Evolutionary conservation across 371 early-diverging fungal genomes (phyloP), one percentile per base, ranked within the genome.

Genomic region (Dipsacomyces acuminosporus): DNA sequence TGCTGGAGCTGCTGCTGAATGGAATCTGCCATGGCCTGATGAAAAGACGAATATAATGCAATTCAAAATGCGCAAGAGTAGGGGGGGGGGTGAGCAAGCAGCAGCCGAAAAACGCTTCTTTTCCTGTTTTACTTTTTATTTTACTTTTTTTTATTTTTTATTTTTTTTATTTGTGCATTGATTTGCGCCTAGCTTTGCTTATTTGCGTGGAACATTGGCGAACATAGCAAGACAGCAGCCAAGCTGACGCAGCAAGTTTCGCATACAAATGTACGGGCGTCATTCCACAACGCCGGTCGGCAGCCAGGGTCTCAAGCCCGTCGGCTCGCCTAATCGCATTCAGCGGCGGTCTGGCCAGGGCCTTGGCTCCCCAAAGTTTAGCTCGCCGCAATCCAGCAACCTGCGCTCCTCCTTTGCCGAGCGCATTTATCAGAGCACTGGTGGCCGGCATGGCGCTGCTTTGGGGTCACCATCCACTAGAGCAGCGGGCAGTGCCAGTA

Each of bases 1-100:
- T 67, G 69, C 48, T 67, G 69, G 18, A 67, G 42, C 21, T 67
- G 69, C 59, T 67, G 69, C 41, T 67, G 69, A 15, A 67, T 67
- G 1, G 69, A 67, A 51, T 67, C 69, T n/a, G 69, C 69, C 69
- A 67, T 67, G 20, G 34, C 21, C 30, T 26, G 15, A 38, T 40
- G n/a, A 41, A 23, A n/a, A 35, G 19, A 18, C 21, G 23, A 17
- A 8, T 11, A 33, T 11, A 38, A 41, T 23, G 33, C 19, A 52
- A 23, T 23, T n/a, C n/a, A n/a, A 45, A 13, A 38, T 38, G 38
- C 4, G 17, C 15, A 38, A n/a, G n/a, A n/a, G n/a, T n/a, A n/a
- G n/a, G 14, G 4, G 38, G 38, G 14, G 38, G 7, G 35, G 25
- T 17, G 14, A 22, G 26, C 14, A 40, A 13, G 34, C 20, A 30